Conservation (phyloP, 768 basidiomycete genomes). For the Porphyrellus cyaneotinctus region DNA sequence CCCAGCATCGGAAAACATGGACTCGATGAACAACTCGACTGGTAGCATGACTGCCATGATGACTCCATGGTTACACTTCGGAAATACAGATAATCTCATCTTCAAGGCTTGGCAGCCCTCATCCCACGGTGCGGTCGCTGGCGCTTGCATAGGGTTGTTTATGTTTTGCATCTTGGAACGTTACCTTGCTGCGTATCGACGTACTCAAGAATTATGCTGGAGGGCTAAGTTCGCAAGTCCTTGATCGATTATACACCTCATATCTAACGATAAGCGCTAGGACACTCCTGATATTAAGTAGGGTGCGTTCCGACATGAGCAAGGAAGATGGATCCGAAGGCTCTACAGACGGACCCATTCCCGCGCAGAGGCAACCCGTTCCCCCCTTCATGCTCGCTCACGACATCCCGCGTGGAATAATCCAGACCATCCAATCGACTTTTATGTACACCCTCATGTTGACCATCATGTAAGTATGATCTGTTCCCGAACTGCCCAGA, state of each 20-base stretch:
- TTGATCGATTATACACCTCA: neutral
- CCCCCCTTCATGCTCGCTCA: conserved; percentile 63
- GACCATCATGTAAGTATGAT: conserved; percentile 61
- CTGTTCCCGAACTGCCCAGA: neutral
- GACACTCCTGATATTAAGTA: neutral
- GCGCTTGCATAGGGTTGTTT: conserved; percentile 69
- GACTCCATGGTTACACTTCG: conserved; percentile 64
- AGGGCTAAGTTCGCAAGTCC: conserved; percentile 42
- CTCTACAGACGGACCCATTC: neutral
- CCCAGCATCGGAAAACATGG: neutral
- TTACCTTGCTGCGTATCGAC: conserved; percentile 56
- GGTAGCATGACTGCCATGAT: conserved; percentile 43
- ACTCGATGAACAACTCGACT: conserved; percentile 8
- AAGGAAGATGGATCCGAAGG: conserved; percentile 2
- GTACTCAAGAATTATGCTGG: conserved; percentile 56
- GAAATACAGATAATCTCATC: conserved; percentile 56
- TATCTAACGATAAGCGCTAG: conserved; percentile 11
- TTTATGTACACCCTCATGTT: conserved; percentile 75
- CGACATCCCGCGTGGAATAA: conserved; percentile 66
- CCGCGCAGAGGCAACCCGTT: conserved; percentile 27
- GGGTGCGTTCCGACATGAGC: neutral
- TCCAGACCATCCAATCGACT: conserved; percentile 60
- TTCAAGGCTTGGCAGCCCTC: conserved; percentile 68
- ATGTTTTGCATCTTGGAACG: conserved; percentile 68
- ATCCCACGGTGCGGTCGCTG: conserved; percentile 65